Evolutionary conservation across 108 stramenopile genomes (phyloP), one percentile per base, ranked within the genome.

Genomic region (Mayamaea pseudoterrestris): DNA sequence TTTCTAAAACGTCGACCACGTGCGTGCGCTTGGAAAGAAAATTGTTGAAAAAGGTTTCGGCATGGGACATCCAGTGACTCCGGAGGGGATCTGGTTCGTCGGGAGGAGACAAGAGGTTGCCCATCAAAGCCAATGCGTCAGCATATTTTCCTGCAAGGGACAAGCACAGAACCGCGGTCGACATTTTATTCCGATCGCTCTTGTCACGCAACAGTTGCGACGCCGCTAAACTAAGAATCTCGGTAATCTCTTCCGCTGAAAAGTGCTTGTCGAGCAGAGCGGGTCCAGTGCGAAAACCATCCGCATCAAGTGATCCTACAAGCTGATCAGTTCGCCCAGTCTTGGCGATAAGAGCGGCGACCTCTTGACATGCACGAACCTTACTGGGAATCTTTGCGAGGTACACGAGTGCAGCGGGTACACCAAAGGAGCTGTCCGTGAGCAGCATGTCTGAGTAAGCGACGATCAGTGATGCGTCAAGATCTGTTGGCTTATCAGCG

Each of bases 1-100:
- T 39, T 47, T 82, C 76, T 13, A 86, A 55, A 9, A 57, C 58
- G n/a, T 55, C 55, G 23, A 57, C 17, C 0, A 63, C 73, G 16
- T 41, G 21, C 2, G 61, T 58, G 17, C 52, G 34, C 41, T 63
- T 66, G 23, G 67, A 50, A 6, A 88, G 70, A 37, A 83, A 78
- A 24, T 44, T 54, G 4, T 78, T 48, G 52, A 78, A 73, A 43
- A 78, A 61, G 13, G 54, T 29, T 29, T 74, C 60, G 30, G 78
- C 78, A 47, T 77, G 72, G 36, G 60, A 52, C 29, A 59, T 54
- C 88, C 88, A 90, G 54, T 72, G 84, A 24, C 35, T 53, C 2
- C 21, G 47, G 52, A 50, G 51, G 12, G 47, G 42, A 48, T 60
- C 53, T 5, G 23, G 16, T 16, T 20, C 23, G 25, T 57, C 44